Conservation (phyloP, 225 moss, liverwort and hornwort genomes). For the Climacium dendroides region DNA sequence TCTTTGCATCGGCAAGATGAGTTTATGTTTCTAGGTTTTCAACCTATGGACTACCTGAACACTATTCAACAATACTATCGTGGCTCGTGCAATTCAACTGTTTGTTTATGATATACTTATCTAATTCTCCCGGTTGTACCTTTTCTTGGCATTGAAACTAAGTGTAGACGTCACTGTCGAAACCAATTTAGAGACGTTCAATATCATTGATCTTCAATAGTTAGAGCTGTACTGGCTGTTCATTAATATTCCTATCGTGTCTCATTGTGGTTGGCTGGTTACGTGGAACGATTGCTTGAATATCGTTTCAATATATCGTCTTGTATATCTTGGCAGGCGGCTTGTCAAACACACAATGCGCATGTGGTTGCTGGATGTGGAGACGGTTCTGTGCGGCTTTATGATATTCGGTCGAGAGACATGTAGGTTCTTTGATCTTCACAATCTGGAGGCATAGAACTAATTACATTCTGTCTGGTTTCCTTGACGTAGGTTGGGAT, state of each 20-base stretch:
- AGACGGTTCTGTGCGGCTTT: conserved; percentile 82
- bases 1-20: background rate
- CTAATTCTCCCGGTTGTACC: background rate
- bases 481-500: background rate
- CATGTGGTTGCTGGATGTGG: conserved; percentile 78
- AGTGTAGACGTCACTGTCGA: background rate
- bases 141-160: background rate
- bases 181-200: background rate
- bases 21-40: background rate
- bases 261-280: background rate
- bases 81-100: background rate
- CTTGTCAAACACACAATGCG: conserved; percentile 67
- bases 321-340: conserved; percentile 38
- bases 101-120: background rate
- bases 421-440: conserved; percentile 32
- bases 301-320: background rate
- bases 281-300: background rate
- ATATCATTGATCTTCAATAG: background rate
- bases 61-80: background rate
- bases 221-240: background rate
- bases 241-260: background rate
- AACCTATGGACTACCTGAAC: background rate
- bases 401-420: conserved; percentile 66
- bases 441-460: background rate
- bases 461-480: background rate